Evolutionary conservation across 176 grass and related monocot genomes (phyloP), one percentile per base, ranked within the genome.

Genomic region (Carex cristatella): DNA sequence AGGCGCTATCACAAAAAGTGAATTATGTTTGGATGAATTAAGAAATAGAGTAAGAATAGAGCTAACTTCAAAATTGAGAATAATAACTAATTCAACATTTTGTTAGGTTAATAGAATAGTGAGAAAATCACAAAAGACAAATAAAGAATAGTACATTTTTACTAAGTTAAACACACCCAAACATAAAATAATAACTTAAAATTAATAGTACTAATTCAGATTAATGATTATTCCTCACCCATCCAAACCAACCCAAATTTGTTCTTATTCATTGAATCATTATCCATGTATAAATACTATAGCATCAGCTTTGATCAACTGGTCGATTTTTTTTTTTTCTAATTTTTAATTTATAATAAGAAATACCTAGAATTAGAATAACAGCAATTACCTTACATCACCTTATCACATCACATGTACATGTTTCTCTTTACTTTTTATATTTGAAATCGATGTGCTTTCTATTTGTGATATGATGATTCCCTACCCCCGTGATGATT

Each of bases 371-470:
- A 65, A 69, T 37, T 48, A 46, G 62, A 65, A 65, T 65, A 46
- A 35, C 28, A 81, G 65, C 16, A 63, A 61, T 49, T 65, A 10
- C n/a, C 79, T 18, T 81, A 44, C 59, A 64, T 61, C 55, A 80
- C 78, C 37, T 80, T 80, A 35, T 79, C 53, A 48, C 69, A 79
- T 81, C 79, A 81, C 79, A 81, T 81, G 79, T 64, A 7, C 79
- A 65, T 81, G 79, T 81, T 64, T 64, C 59, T 64, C 58, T 81
- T 81, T 65, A 63, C 58, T 81, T 81, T 81, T 49, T 28, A 5
- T 27, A 13, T 48, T 46, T 63, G 79, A 81, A 65, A 49, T 65
- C 3, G 59, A 81, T 48, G 57, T 81, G 54, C 59, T 63, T 42
- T 61, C 59, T 19, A 61, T 14, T 40, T 81, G 59, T 63, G 4